A percentile compares a stretch with the other conserved stretches of the same genome.
phyloP scores from a whole-genome alignment of 805 yeast genomes.

The Nakazawaea holstii region DNA sequence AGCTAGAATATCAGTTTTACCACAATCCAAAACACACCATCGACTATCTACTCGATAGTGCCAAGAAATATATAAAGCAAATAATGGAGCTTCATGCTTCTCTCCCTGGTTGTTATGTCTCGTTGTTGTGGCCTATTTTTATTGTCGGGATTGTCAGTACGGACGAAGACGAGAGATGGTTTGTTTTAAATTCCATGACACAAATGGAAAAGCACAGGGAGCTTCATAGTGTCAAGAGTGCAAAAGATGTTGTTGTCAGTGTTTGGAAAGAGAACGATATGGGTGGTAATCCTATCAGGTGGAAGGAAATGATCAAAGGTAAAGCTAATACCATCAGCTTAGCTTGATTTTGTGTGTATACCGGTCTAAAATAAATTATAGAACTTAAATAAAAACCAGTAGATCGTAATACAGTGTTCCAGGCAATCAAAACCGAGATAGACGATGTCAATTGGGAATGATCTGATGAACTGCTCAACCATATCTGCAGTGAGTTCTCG shows the following conservation, averaged over 20 bases:
- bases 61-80: slow-evolving; percentile 15
- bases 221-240: slow-evolving; percentile 31
- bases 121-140: slow-evolving; percentile 36
- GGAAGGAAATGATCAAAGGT: slow-evolving; percentile 33
- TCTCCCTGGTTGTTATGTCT: slow-evolving; percentile 28
- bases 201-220: slow-evolving; percentile 31
- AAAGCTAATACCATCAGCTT: slow-evolving; percentile 32
- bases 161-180: slow-evolving; percentile 32
- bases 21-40: slow-evolving; percentile 12
- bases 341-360: slow-evolving; percentile 19
- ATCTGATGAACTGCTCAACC: too few relatives aligned
- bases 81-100: slow-evolving; percentile 19
- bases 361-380: too few relatives aligned
- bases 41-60: slow-evolving; percentile 12
- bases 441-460: too few relatives aligned
- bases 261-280: slow-evolving; percentile 38
- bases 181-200: slow-evolving; percentile 27
- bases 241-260: slow-evolving; percentile 26
- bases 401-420: too few relatives aligned
- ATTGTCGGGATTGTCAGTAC: slow-evolving; percentile 30
- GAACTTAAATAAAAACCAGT: too few relatives aligned
- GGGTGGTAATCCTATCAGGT: slow-evolving; percentile 20
- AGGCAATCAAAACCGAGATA: too few relatives aligned
- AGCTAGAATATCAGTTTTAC: slow-evolving; percentile 20
- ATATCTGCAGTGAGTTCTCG: neutral